Evolutionary conservation across 805 yeast genomes (phyloP), one percentile per base, ranked within the genome.

Genomic region (Yarrowia osloensis): DNA sequence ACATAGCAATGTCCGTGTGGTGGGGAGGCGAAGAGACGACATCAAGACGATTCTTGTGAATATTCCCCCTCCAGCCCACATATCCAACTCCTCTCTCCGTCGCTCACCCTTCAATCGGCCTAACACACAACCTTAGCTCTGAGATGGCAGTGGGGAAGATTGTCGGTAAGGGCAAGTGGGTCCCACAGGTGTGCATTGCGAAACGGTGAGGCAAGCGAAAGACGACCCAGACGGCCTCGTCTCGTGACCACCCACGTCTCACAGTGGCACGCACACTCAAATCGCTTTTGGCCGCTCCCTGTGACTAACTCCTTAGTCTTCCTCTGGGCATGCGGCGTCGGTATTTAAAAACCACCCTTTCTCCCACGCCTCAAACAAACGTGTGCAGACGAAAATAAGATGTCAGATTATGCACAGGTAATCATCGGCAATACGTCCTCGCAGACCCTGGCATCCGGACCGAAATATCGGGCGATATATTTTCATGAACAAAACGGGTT

Each of bases 351-450:
- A 9, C n/a, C 28, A 44, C 28, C 49, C 33, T 26, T 49, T 29
- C 39, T 49, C 37, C 44, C 31, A 22, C 59, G 26, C 42, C 59
- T 11, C 26, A 31, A 31, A 40, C 46, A 40, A 40, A 40, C 46
- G 46, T 42, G 47, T 40, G 46, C 46, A 40, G 46, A 19, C 19
- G 29, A 44, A 46, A 54, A 35, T 54, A 54, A 54, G 44, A 54
- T 54, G 61, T 54, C 61, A 24, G 61, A 54, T 54, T 54, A 54
- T 54, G 61, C 61, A 54, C 61, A 31, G 28, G 54, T 49, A 49
- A 49, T 49, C 54, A 49, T 49, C 54, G 37, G 37, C 37, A 11
- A 3, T 28, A 49, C 35, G 33, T 46, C 33, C 33, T 8, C 19
- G 17, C 24, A 35, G 40, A 33, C 37, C n/a, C 19, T 17, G 40